These are phyloP conservation scores for Phytopythium delawarense DNA, from an alignment of 352 stramenopile species.

Conservation along the genomic window DNA sequence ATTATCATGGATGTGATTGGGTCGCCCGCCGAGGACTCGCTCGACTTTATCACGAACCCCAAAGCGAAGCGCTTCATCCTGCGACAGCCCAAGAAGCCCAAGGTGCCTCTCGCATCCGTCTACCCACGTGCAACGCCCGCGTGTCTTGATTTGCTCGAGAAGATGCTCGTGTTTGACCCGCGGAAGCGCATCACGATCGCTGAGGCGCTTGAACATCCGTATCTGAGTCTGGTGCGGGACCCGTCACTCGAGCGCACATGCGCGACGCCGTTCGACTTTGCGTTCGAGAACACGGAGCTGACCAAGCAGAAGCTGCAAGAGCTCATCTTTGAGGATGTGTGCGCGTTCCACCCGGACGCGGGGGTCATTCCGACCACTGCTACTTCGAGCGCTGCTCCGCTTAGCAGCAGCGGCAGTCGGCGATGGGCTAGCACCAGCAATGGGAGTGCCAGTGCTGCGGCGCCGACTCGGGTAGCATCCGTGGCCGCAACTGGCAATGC, in stretches of 20 bases:
- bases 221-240: constrained; percentile 75
- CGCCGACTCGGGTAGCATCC: not conserved
- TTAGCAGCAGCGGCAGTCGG: constrained; percentile 1
- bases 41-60: constrained; percentile 88
- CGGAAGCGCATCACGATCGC: constrained; percentile 79
- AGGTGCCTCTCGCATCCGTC: constrained; percentile 74
- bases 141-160: constrained; percentile 89
- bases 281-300: constrained; percentile 85
- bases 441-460: not conserved
- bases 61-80: constrained; percentile 89
- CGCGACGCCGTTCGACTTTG: constrained; percentile 79
- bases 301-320: constrained; percentile 90
- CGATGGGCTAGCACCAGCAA: constrained; percentile 11
- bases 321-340: constrained; percentile 91
- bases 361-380: constrained; percentile 20
- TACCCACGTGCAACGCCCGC: constrained; percentile 81
- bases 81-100: constrained; percentile 83
- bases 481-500: not conserved
- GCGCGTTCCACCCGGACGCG: constrained; percentile 83
- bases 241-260: constrained; percentile 70
- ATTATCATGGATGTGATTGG: constrained; percentile 90
- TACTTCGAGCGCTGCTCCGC: constrained; percentile 12
- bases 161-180: constrained; percentile 94
- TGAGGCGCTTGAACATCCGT: constrained; percentile 74
- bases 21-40: constrained; percentile 65